A percentile compares a stretch with the other conserved stretches of the same genome.
Conservation (phyloP, 768 basidiomycete species). For the Termitomyces sp. region DNA sequence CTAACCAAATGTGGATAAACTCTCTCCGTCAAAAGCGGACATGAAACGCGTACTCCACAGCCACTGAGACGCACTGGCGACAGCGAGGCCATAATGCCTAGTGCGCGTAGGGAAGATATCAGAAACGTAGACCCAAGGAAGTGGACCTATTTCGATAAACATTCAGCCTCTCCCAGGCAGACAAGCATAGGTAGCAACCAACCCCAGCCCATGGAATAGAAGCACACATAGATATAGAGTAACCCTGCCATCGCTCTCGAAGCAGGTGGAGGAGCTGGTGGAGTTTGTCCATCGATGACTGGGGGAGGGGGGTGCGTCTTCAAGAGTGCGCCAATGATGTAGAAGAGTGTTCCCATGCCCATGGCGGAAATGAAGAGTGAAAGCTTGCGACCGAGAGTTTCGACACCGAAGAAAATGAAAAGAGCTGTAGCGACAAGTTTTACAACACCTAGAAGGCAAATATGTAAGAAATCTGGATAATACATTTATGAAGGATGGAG, state of each 20-base stretch:
- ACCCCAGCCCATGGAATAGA: slow-evolving; percentile 88
- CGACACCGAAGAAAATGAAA: slow-evolving; percentile 67
- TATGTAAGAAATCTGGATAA: no score
- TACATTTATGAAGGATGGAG: neutral
- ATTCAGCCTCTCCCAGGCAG: neutral
- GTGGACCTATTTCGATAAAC: slow-evolving; percentile 71
- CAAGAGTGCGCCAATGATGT: slow-evolving; percentile 82
- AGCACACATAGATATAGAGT: slow-evolving; percentile 83
- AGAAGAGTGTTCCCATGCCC: slow-evolving; percentile 79
- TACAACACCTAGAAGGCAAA: slow-evolving; percentile 35
- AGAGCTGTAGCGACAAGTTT: slow-evolving; percentile 63
- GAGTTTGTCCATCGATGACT: slow-evolving; percentile 12
- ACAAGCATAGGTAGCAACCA: neutral
- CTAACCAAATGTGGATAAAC: slow-evolving; percentile 24
- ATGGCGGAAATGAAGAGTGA: slow-evolving; percentile 70
- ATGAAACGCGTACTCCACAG: slow-evolving; percentile 50
- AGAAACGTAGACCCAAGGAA: slow-evolving; percentile 59
- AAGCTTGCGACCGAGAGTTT: slow-evolving; percentile 62
- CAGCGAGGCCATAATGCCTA: slow-evolving; percentile 72
- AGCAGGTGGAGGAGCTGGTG: slow-evolving; percentile 40
- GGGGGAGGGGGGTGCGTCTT: slow-evolving; percentile 65
- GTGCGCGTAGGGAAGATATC: slow-evolving; percentile 89
- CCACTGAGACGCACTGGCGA: slow-evolving; percentile 79
- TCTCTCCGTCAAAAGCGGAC: neutral
- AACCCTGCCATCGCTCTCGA: slow-evolving; percentile 81